phyloP scores from a whole-genome alignment of 192 early-diverging fungal genomes.

The Coemansia sp. region DNA sequence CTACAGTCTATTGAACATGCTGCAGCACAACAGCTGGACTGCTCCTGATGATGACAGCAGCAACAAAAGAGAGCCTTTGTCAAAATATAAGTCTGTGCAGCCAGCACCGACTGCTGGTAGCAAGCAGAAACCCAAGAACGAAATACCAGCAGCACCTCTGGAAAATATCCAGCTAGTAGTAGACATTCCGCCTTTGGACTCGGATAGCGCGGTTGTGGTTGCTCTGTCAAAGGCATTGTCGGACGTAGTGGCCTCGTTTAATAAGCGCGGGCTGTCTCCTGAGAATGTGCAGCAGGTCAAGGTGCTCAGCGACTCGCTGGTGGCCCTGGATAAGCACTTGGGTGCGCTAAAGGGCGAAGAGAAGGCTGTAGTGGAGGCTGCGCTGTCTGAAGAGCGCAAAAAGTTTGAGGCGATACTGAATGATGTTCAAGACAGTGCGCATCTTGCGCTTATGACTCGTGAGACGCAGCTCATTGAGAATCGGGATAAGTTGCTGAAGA shows the following conservation, averaged over 20 bases:
- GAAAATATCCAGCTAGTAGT: conserved; percentile 35
- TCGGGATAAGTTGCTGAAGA: conserved; percentile 51
- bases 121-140: conserved; percentile 4
- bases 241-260: conserved; percentile 31
- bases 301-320: conserved; percentile 51
- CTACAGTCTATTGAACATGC: conserved; percentile 52
- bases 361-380: conserved; percentile 52
- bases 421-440: conserved; percentile 49
- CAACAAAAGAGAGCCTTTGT: conserved; percentile 2
- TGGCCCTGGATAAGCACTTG: conserved; percentile 53
- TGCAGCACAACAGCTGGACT: conserved; percentile 47
- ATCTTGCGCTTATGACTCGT: conserved; percentile 46
- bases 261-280: conserved; percentile 37
- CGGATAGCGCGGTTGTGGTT: conserved; percentile 33
- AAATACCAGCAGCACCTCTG: conserved; percentile 20
- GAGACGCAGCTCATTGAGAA: conserved; percentile 55
- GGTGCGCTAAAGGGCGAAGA: conserved; percentile 48
- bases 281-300: conserved; percentile 41
- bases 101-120: background rate
- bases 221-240: conserved; percentile 35
- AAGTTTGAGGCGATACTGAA: conserved; percentile 55
- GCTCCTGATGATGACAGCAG: conserved; percentile 29
- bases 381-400: conserved; percentile 59
- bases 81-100: background rate
- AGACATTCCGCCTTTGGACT: conserved; percentile 44